Percentiles rank a stretch among this genome's conserved stretches.
phyloP scores from a whole-genome alignment of 306 rosid species.

The Arachis hypogaea region DNA sequence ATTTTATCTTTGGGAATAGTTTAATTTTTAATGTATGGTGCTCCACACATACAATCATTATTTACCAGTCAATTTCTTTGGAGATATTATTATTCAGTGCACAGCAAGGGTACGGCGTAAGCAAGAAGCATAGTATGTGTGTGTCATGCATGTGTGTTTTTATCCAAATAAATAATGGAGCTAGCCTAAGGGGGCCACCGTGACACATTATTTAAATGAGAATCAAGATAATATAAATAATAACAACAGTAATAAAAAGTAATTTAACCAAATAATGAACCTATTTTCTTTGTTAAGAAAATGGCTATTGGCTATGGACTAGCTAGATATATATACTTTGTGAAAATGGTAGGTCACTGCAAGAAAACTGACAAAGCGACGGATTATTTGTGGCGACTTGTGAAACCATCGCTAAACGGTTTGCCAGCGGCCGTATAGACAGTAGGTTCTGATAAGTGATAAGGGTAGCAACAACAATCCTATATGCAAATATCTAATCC shows the following conservation, averaged over 20 bases:
- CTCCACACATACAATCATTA: neutral
- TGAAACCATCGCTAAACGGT: no score
- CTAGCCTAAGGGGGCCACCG: neutral
- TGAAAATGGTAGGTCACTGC: neutral
- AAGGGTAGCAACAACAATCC: no score
- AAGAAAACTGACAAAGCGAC: no score
- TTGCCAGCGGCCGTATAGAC: no score
- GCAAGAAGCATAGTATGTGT: neutral
- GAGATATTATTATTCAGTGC: neutral
- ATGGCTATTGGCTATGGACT: neutral
- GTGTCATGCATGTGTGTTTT: neutral
- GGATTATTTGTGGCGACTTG: no score
- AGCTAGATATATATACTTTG: neutral
- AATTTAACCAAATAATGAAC: neutral
- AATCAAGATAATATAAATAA: neutral
- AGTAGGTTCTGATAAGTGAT: no score
- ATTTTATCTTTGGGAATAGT: neutral
- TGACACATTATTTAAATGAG: slow-evolving; percentile 7
- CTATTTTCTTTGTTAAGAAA: neutral
- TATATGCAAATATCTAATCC: no score
- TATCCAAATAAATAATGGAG: neutral
- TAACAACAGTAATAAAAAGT: neutral
- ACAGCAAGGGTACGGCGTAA: neutral
- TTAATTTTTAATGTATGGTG: neutral
- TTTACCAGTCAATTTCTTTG: neutral